Conservation (phyloP, 2,329 filamentous ascomycete genomes). For the Colletotrichum falcatum region DNA sequence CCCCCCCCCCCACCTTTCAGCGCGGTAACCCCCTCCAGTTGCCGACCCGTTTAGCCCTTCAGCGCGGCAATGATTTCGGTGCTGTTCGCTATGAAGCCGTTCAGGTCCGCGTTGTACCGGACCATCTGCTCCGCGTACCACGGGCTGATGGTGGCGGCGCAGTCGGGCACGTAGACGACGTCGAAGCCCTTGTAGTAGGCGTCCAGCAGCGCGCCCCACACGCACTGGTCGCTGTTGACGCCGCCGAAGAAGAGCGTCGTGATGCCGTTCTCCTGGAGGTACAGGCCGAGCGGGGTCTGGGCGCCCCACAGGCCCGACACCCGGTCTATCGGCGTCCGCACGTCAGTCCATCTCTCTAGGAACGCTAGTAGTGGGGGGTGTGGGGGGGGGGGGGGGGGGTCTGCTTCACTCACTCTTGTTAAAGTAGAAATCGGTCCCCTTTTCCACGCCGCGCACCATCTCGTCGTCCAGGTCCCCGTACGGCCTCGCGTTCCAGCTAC, state of each 20-base stretch:
- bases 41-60: background rate
- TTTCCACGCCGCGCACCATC: background rate
- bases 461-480: background rate
- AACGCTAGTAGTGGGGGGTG: too few species aligned
- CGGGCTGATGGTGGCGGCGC: conserved; percentile 1
- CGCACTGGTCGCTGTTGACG: background rate
- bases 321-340: background rate
- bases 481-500: background rate
- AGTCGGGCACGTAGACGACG: background rate
- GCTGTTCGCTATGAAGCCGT: background rate
- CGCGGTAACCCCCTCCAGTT: too few species aligned
- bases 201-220: background rate
- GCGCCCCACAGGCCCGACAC: background rate
- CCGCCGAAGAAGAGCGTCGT: conserved; percentile 1
- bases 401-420: background rate
- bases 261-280: background rate
- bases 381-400: too few species aligned
- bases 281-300: background rate
- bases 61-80: background rate
- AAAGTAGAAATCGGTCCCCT: background rate
- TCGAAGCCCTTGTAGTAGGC: conserved; percentile 1
- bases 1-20: too few species aligned
- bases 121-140: conserved; percentile 1
- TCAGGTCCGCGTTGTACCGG: background rate
- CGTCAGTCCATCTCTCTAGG: background rate